Base-by-base conservation (phyloP, 139 green algal genomes). In the Coccomyxa sp. region DNA sequence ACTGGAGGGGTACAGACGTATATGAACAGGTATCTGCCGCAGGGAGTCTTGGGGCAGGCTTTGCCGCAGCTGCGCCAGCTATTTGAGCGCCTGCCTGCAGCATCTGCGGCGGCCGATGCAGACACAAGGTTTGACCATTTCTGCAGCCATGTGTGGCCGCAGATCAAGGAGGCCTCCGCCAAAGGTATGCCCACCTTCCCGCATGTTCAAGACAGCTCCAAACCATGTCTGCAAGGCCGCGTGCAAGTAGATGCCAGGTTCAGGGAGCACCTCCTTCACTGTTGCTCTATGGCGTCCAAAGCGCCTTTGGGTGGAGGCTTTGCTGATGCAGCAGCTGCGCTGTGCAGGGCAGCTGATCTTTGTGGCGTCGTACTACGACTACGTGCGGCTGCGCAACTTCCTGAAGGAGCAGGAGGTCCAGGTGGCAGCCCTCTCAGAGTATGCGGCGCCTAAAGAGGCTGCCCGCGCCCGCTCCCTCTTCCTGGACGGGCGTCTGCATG, bases 351-450 rank as follows among this genome's bases (percentile, higher is more conserved):
- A 91, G 76, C 76, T 95, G 27, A 73, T 99, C 8, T 98, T 97
- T 83, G 78, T 97, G 35, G 88, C 91, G 9, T 90, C 87, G 24
- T 99, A 99, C 85, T 98, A 98, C 85, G 96, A 99, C 85, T 99
- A 95, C 81, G 93, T 99, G 29, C 84, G 91, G 78, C 34, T 94
- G 29, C 78, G 91, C 10, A 93, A 91, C 84, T 91, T 92, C 77
- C 37, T 89, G 68, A 78, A 80, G n/a, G 72, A 70, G 18, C 73
- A 92, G 58, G 72, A 68, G 27, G 86, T 82, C 8, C 86, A 91
- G 12, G 94, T 94, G 75, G 84, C 88, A 35, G 73, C 73, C 8
- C 70, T 97, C 41, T 89, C 82, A 33, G 94, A 98, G 85, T 98
- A 98, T 88, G 95, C 88, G 16, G 81, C 58, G n/a, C 74, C 73